Conservation (phyloP, 768 basidiomycete genomes). For the Phylloporus sp. region DNA sequence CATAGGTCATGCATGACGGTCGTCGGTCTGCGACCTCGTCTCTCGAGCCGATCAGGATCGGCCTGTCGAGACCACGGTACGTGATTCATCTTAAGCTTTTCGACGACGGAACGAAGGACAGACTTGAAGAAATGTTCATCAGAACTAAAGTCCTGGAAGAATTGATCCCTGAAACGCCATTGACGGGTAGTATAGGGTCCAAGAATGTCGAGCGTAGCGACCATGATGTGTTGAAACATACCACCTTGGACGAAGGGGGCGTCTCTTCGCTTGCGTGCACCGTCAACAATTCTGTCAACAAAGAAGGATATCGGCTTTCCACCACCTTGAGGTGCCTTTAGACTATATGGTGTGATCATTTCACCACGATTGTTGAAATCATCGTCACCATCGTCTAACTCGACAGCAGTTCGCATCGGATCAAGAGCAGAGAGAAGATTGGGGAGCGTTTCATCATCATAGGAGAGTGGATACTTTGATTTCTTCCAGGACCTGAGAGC, state of each 20-base stretch:
- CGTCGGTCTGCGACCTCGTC: background rate
- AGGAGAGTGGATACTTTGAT: background rate
- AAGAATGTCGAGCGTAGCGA: background rate
- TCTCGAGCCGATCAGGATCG: background rate
- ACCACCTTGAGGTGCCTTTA: fast-evolving
- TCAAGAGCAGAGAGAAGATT: background rate
- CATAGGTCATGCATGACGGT: too few species aligned
- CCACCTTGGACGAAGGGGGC: background rate
- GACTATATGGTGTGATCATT: background rate
- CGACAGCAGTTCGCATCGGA: background rate
- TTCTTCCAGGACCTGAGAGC: background rate
- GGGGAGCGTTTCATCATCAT: background rate
- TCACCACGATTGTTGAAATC: too few species aligned
- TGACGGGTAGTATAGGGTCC: background rate
- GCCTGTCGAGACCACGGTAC: background rate
- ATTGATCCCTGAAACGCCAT: too few species aligned
- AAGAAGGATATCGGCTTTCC: background rate
- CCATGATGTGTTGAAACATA: background rate
- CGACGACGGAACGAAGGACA: background rate
- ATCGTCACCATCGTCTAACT: background rate
- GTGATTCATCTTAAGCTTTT: background rate
- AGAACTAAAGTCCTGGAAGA: background rate
- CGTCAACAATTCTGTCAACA: background rate
- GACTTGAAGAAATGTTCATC: background rate
- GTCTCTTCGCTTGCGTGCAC: fast-evolving